Conservation (phyloP, 306 rosid species). For the Begonia loranthoides region DNA sequence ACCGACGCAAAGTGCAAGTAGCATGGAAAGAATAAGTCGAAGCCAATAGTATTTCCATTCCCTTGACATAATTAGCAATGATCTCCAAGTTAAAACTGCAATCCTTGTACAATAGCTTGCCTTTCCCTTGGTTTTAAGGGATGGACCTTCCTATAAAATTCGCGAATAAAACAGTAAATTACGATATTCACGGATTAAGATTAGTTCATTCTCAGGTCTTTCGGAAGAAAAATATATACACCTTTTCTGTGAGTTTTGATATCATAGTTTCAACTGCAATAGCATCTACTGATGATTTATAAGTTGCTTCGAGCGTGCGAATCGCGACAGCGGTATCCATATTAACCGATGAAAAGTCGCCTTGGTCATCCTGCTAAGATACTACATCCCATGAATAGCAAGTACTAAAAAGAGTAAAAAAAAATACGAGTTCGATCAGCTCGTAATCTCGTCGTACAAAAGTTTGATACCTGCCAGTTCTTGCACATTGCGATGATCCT, state of each 20-base stretch:
- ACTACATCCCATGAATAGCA: conserved; percentile 8
- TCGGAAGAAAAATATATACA: not conserved
- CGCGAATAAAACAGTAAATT: not conserved
- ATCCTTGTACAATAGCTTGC: conserved; percentile 59
- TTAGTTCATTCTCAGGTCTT: too few species aligned
- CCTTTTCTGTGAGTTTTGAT: conserved; percentile 80
- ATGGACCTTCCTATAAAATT: conserved; percentile 73
- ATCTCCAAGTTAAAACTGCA: conserved; percentile 96
- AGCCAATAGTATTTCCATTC: conserved; percentile 99
- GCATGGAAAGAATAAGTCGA: conserved; percentile 85
- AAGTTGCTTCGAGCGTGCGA: conserved; percentile 96
- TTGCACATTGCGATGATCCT: conserved; percentile 97
- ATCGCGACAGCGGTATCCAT: conserved; percentile 99
- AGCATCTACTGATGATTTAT: conserved; percentile 89
- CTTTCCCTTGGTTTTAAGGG: conserved; percentile 89
- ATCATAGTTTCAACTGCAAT: conserved; percentile 87
- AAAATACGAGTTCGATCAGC: not conserved
- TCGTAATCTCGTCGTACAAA: not conserved
- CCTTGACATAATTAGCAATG: conserved; percentile 89
- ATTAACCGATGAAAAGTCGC: conserved; percentile 88
- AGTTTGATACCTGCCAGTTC: conserved; percentile 75
- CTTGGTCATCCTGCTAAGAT: conserved; percentile 71
- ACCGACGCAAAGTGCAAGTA: conserved; percentile 70
- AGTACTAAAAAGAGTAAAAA: not conserved
- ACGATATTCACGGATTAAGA: too few species aligned